A percentile compares a stretch with the other conserved stretches of the same genome.
Evolutionary conservation across 768 basidiomycete genomes (phyloP).

Genomic region (Cantharellus anzutake): DNA sequence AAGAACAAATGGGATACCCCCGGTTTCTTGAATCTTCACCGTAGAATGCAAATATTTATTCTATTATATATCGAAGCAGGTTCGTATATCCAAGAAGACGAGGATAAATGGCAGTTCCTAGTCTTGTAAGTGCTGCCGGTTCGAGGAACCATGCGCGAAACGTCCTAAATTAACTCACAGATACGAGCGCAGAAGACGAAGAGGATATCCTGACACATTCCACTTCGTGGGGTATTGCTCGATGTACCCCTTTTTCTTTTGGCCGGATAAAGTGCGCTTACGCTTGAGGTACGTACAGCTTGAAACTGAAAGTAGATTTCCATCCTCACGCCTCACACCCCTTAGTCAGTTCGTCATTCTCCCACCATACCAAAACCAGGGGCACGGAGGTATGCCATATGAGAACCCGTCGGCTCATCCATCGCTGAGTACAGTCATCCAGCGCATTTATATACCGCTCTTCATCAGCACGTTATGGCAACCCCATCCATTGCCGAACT

Average conservation of each 20-base stretch:
- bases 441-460: slow-evolving; percentile 78
- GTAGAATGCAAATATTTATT: slow-evolving; percentile 86
- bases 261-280: slow-evolving; percentile 75
- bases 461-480: slow-evolving; percentile 56
- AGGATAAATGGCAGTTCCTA: slow-evolving; percentile 86
- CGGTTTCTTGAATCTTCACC: slow-evolving; percentile 82
- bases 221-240: slow-evolving; percentile 93
- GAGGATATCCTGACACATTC: slow-evolving; percentile 35
- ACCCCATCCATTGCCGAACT: slow-evolving; percentile 65
- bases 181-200: slow-evolving; percentile 66
- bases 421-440: slow-evolving; percentile 3
- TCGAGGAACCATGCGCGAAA: background rate
- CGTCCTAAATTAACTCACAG: slow-evolving; percentile 20
- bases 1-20: slow-evolving; percentile 72
- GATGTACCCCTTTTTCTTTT: slow-evolving; percentile 89
- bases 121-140: slow-evolving; percentile 15
- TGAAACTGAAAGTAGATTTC: background rate
- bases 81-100: slow-evolving; percentile 85
- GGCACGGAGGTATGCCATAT: slow-evolving; percentile 39
- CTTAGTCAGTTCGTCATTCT: slow-evolving; percentile 83
- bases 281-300: slow-evolving; percentile 48
- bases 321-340: background rate
- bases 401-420: background rate
- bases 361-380: slow-evolving; percentile 73
- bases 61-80: slow-evolving; percentile 90